Conservation (phyloP, 805 yeast species). For the Candida namnaoensis region DNA sequence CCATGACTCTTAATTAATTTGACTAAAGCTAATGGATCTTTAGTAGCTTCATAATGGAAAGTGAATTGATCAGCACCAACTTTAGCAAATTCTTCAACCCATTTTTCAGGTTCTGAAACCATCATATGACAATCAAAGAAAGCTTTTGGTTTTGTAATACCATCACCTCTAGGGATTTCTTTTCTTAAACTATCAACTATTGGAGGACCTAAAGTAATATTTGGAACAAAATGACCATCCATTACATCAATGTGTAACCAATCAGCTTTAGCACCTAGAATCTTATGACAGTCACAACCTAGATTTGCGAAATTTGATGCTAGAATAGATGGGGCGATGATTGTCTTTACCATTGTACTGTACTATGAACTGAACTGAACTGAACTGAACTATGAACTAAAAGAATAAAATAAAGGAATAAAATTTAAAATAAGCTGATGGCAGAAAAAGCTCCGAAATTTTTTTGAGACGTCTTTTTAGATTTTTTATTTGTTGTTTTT, state of each 20-base stretch:
- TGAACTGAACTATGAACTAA: too few relatives aligned
- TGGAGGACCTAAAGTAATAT: slow-evolving; percentile 90
- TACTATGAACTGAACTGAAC: too few relatives aligned
- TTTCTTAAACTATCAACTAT: slow-evolving; percentile 71
- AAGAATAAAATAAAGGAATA: too few relatives aligned
- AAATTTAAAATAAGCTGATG: too few relatives aligned
- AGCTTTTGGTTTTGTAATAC: slow-evolving; percentile 34
- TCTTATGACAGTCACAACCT: slow-evolving; percentile 79
- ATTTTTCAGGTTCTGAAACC: slow-evolving; percentile 86
- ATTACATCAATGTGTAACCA: slow-evolving; percentile 98
- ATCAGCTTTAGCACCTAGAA: slow-evolving; percentile 77
- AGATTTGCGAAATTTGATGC: slow-evolving; percentile 88
- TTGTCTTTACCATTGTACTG: slow-evolving; percentile 58
- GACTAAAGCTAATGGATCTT: slow-evolving; percentile 66
- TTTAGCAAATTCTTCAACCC: slow-evolving; percentile 88
- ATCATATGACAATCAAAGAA: slow-evolving; percentile 97
- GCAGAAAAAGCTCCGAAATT: too few relatives aligned
- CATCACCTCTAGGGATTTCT: slow-evolving; percentile 58
- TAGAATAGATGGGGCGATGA: slow-evolving; percentile 90
- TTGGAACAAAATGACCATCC: slow-evolving; percentile 99
- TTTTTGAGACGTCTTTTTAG: too few relatives aligned
- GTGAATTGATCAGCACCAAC: slow-evolving; percentile 96
- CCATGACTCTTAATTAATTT: slow-evolving; percentile 69
- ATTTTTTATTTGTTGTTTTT: too few relatives aligned
- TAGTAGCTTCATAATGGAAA: slow-evolving; percentile 90